Evolutionary conservation across 768 basidiomycete genomes (phyloP).

Genomic region (Tulasnella calospora): DNA sequence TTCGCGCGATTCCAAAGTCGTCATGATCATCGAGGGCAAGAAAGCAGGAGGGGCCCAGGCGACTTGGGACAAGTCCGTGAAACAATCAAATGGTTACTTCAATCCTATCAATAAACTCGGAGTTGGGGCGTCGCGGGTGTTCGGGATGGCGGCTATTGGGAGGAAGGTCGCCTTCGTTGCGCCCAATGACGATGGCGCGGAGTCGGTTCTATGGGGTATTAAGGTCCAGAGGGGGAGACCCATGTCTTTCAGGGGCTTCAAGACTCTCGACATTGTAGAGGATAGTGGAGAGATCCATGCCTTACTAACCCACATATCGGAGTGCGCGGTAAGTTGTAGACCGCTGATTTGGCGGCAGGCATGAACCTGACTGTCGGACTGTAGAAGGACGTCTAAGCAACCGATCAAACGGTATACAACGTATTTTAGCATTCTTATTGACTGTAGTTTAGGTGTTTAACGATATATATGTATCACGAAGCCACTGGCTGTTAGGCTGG

Average conservation of each 20-base stretch:
- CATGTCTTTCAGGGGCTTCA: background rate
- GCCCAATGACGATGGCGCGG: background rate
- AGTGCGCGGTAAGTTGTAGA: background rate
- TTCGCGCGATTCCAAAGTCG: background rate
- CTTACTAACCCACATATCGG: background rate
- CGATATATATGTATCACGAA: background rate
- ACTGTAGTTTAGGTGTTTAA: too few relatives aligned
- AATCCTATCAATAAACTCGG: background rate
- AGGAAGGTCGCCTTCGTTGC: constrained; percentile 2
- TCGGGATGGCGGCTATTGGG: background rate
- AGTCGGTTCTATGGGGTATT: background rate
- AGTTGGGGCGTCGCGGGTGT: background rate
- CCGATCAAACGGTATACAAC: too few relatives aligned
- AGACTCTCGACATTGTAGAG: background rate
- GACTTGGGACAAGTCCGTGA: background rate
- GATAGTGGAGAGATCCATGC: background rate
- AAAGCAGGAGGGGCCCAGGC: background rate
- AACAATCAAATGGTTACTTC: background rate
- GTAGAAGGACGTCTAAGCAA: too few relatives aligned
- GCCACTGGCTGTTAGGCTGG: too few relatives aligned
- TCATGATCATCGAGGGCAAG: background rate
- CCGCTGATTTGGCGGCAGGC: background rate
- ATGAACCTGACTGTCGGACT: too few relatives aligned
- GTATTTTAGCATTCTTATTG: too few relatives aligned
- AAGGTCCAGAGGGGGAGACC: background rate